Conservation (phyloP, 2,329 filamentous ascomycete genomes). For the Dendrostoma leiphaemia region DNA sequence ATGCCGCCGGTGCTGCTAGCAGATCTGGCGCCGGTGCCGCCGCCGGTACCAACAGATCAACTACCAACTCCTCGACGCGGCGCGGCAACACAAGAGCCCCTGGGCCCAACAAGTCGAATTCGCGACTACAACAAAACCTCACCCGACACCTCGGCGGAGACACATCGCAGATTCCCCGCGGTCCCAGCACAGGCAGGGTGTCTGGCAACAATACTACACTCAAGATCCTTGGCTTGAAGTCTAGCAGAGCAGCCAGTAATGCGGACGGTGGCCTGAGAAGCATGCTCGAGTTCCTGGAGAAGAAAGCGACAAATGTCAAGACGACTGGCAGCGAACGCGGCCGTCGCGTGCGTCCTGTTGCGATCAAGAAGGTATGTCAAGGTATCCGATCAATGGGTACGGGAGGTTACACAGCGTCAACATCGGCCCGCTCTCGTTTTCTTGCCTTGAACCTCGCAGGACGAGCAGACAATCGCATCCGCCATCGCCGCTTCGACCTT, state of each 20-base stretch:
- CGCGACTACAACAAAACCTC: constrained; percentile 22
- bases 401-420: constrained; percentile 38
- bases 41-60: constrained; percentile 33
- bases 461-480: constrained; percentile 36
- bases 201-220: constrained; percentile 35
- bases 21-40: constrained; percentile 29
- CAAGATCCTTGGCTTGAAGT: constrained; percentile 60
- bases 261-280: constrained; percentile 64
- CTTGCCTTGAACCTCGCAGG: constrained; percentile 36
- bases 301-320: constrained; percentile 52
- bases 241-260: constrained; percentile 67
- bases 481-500: constrained; percentile 33
- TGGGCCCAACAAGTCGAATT: constrained; percentile 14
- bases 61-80: constrained; percentile 4
- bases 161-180: constrained; percentile 24
- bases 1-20: constrained; percentile 21
- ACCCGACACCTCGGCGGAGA: constrained; percentile 30
- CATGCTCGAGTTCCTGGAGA: constrained; percentile 67
- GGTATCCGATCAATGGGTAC: constrained; percentile 41
- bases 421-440: constrained; percentile 38
- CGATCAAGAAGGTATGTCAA: constrained; percentile 76
- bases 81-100: constrained; percentile 18
- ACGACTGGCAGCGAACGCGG: constrained; percentile 24
- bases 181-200: constrained; percentile 23
- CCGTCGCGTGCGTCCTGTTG: constrained; percentile 55